Evolutionary conservation across 768 basidiomycete species (phyloP).

Genomic region (Kwoniella pini): DNA sequence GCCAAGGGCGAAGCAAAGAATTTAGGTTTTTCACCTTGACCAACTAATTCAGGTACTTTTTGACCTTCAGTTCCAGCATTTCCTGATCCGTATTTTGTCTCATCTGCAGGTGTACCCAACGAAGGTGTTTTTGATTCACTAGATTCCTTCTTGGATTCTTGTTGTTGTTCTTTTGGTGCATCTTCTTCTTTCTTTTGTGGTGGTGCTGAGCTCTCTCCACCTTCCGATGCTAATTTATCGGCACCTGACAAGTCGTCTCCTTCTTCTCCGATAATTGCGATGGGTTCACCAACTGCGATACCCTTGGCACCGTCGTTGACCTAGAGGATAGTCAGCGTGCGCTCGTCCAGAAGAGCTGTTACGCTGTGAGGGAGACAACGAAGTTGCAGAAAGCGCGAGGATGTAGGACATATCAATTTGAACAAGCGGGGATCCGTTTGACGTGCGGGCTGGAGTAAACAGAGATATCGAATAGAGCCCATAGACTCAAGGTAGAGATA

Average conservation of each 20-base stretch:
- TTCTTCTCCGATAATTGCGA: constrained; percentile 90
- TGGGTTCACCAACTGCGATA: constrained; percentile 79
- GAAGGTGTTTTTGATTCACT: constrained; percentile 29
- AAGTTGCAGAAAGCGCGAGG: too few species aligned
- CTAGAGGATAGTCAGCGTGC: constrained; percentile 57
- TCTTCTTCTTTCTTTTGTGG: constrained; percentile 56
- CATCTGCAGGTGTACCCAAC: constrained; percentile 61
- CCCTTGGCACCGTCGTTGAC: constrained; percentile 80
- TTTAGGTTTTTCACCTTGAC: constrained; percentile 49
- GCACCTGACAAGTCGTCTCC: constrained; percentile 90
- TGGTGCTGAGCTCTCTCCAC: constrained; percentile 36
- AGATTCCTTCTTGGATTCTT: constrained; percentile 60
- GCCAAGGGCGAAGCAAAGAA: constrained; percentile 93
- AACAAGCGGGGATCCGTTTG: too few species aligned
- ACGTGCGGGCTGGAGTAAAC: too few species aligned
- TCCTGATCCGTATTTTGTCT: constrained; percentile 57
- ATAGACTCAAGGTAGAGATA: too few species aligned
- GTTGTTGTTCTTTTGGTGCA: constrained; percentile 50
- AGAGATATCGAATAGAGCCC: too few species aligned
- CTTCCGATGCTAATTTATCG: constrained; percentile 69
- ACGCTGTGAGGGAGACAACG: too few species aligned
- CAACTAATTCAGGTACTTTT: constrained; percentile 41
- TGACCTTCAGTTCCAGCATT: constrained; percentile 33
- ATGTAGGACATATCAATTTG: too few species aligned
- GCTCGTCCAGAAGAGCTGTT: too few species aligned